Percentiles rank a stretch among this genome's conserved stretches.
phyloP scores from a whole-genome alignment of 2,329 filamentous ascomycete genomes.

The Diaporthe ilicicola region DNA sequence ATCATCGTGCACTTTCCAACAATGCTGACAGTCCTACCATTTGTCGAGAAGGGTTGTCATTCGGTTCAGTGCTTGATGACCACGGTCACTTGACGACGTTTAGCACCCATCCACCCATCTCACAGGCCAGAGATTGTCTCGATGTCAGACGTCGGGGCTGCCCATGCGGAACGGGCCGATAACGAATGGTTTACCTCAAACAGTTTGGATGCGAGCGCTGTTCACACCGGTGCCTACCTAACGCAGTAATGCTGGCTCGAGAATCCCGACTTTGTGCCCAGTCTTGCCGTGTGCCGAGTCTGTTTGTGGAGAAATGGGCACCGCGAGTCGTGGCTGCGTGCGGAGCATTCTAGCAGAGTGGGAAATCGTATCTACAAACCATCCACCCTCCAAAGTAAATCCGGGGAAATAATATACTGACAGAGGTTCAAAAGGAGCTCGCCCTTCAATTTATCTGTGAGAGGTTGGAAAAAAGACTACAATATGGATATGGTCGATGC shows the following conservation, averaged over 20 bases:
- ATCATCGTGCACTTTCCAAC: too few species aligned
- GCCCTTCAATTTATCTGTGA: not conserved
- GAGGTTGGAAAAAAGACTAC: not conserved
- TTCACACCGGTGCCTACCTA: not conserved
- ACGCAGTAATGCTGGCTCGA: not conserved
- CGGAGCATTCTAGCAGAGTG: not conserved
- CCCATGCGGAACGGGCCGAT: not conserved
- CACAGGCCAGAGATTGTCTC: not conserved
- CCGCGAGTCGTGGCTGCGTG: not conserved
- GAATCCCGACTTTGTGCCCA: not conserved
- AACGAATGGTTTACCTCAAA: too few species aligned
- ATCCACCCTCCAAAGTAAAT: too few species aligned
- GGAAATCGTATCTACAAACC: too few species aligned
- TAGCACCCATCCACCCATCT: not conserved
- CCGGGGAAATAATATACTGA: not conserved
- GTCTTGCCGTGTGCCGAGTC: not conserved
- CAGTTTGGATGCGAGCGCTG: not conserved
- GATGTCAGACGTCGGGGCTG: not conserved
- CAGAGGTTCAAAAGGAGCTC: not conserved
- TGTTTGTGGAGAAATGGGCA: too few species aligned
- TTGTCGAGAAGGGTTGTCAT: not conserved
- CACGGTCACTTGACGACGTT: not conserved
- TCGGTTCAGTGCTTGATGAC: too few species aligned
- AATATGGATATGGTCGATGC: not conserved
- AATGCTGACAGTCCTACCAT: not conserved